Evolutionary conservation across 148 eudicot species (phyloP), one percentile per base, ranked within the genome.

Genomic region (Pharnaceum exiguum): DNA sequence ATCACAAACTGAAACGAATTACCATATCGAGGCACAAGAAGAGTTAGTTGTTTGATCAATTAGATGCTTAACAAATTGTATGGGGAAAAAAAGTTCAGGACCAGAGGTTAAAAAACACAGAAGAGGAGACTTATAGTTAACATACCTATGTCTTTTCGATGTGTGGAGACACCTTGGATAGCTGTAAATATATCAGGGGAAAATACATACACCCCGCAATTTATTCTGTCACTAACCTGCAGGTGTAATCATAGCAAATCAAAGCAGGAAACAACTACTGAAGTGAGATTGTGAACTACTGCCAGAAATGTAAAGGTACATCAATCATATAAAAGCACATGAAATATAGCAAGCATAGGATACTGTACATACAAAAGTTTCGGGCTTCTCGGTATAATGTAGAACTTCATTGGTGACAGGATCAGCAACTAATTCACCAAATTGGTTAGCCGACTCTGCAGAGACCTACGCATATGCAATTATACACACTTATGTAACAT

Each of bases 351-450:
- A 55, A 71, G 24, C 51, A 35, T 22, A 38, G 35, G 39, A 46
- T 38, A 45, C 27, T 19, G 24, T 40, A 68, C 82, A 46, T 76
- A 78, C 85, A 75, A 77, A 82, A 55, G 80, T 80, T 75, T 80
- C 89, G 5, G 89, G 86, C 60, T 82, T 84, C 70, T 84, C 89
- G 30, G 86, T 80, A 72, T 84, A 84, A 68, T 84, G 89, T 77
- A 84, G 54, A 51, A 80, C 77, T 70, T 84, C 89, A 62, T 84
- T 80, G 35, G 89, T 84, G 31, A 23, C 68, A 15, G 86, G 86
- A 68, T 84, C 89, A 39, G 89, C 89, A 51, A 84, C 89, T 35
- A 84, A 67, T 73, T 78, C 89, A 63, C 89, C 89, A 65, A 84
- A 80, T 55, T 84, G 83, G 65, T 48, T 75, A 59, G 89, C 86